Conservation (phyloP, 495 filamentous ascomycete genomes). For the Tirmania nivea region DNA sequence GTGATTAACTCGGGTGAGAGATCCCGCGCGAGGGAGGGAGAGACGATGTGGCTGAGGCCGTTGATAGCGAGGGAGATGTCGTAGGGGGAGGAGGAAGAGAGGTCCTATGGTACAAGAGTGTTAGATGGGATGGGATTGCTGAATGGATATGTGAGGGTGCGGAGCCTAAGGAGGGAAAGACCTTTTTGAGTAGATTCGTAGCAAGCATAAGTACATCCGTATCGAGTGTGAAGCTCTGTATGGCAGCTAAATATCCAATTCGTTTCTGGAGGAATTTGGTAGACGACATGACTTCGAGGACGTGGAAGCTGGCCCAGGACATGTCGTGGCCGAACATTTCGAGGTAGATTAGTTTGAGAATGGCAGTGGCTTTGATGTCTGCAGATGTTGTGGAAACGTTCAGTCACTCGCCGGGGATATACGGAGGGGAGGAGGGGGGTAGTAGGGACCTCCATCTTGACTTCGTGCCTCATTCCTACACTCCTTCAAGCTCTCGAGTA, state of each 20-base stretch:
- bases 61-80: slow-evolving; percentile 67
- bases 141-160: background rate
- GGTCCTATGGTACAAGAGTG: slow-evolving; percentile 33
- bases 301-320: slow-evolving; percentile 97
- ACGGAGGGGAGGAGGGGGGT: too few relatives aligned
- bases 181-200: slow-evolving; percentile 93
- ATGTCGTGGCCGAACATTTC: slow-evolving; percentile 99
- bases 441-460: slow-evolving; percentile 59
- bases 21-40: slow-evolving; percentile 70
- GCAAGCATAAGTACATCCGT: slow-evolving; percentile 96
- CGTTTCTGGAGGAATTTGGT: slow-evolving; percentile 83
- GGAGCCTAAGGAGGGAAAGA: slow-evolving; percentile 13
- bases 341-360: slow-evolving; percentile 85
- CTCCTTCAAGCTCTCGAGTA: slow-evolving; percentile 76
- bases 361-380: slow-evolving; percentile 90
- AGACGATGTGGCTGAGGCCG: slow-evolving; percentile 79
- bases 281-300: slow-evolving; percentile 95
- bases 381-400: background rate
- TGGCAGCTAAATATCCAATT: slow-evolving; percentile 86
- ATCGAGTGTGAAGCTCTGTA: slow-evolving; percentile 85
- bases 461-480: slow-evolving; percentile 75
- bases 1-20: slow-evolving; percentile 68
- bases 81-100: slow-evolving; percentile 47
- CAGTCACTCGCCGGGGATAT: too few relatives aligned
- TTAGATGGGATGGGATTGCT: slow-evolving; percentile 1